These are phyloP conservation scores for Penicillium verhagenii DNA, from an alignment of 495 filamentous ascomycete genomes.

Conservation along the genomic window DNA sequence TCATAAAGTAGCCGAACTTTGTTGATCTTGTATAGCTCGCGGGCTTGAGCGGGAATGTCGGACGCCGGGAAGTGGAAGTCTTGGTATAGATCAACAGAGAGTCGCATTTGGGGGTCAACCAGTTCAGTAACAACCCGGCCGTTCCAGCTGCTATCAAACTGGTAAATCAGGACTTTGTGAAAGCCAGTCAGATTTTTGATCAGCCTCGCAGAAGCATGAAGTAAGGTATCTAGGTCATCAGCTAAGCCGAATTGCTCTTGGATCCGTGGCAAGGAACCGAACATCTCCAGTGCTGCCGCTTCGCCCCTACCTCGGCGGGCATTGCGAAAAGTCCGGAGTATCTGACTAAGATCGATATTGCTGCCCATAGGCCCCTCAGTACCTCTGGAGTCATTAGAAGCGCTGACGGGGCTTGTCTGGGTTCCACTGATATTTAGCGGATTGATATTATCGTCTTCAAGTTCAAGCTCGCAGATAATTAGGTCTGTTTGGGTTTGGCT, in stretches of 20 bases:
- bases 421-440: slow-evolving; percentile 62
- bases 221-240: slow-evolving; percentile 54
- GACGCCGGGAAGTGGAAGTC: slow-evolving; percentile 88
- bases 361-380: slow-evolving; percentile 65
- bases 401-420: slow-evolving; percentile 67
- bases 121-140: slow-evolving; percentile 85
- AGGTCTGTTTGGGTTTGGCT: slow-evolving; percentile 62
- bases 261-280: slow-evolving; percentile 72
- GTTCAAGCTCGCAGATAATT: slow-evolving; percentile 89
- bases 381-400: slow-evolving; percentile 66
- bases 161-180: slow-evolving; percentile 90
- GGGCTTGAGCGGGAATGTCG: slow-evolving; percentile 84
- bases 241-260: slow-evolving; percentile 55
- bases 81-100: slow-evolving; percentile 82
- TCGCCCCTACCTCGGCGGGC: slow-evolving; percentile 76
- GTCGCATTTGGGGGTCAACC: slow-evolving; percentile 62
- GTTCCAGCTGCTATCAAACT: slow-evolving; percentile 82
- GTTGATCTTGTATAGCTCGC: slow-evolving; percentile 70
- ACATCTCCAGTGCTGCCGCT: slow-evolving; percentile 88
- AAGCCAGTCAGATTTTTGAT: slow-evolving; percentile 84
- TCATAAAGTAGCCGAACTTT: slow-evolving; percentile 43
- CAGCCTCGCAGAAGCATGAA: slow-evolving; percentile 36
- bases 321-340: slow-evolving; percentile 73
- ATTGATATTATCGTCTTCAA: slow-evolving; percentile 76
- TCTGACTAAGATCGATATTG: slow-evolving; percentile 70